These are phyloP conservation scores for Pythium aquatile DNA, from an alignment of 352 stramenopile genomes.

Conservation along the genomic window DNA sequence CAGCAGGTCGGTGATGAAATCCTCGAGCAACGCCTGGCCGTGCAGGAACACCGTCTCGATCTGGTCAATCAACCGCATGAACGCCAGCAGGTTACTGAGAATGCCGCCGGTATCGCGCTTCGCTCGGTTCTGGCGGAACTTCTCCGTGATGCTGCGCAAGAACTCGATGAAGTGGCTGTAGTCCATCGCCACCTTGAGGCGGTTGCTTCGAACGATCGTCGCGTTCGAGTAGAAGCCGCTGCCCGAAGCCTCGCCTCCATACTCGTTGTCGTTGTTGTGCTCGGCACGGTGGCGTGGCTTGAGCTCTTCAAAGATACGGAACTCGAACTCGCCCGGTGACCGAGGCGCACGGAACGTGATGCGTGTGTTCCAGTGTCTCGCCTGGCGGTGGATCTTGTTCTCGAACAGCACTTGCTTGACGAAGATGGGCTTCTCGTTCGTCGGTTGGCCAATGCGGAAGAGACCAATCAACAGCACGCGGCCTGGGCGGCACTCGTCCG, in stretches of 20 bases:
- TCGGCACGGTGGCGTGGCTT: constrained; percentile 33
- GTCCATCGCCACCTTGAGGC: constrained; percentile 70
- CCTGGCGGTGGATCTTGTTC: constrained; percentile 67
- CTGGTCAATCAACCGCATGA: constrained; percentile 70
- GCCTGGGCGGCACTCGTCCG: constrained; percentile 53
- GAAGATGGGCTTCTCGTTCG: constrained; percentile 83
- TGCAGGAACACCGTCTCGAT: constrained; percentile 77
- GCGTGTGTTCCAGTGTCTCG: constrained; percentile 63
- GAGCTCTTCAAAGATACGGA: constrained; percentile 78
- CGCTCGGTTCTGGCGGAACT: constrained; percentile 50
- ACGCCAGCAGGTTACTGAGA: constrained; percentile 56
- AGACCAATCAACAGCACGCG: constrained; percentile 74
- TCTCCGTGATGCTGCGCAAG: constrained; percentile 57
- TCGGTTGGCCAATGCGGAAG: constrained; percentile 68
- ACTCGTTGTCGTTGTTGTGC: constrained; percentile 31
- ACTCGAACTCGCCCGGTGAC: constrained; percentile 82
- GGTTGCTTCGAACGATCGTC: constrained; percentile 70
- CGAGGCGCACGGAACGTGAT: constrained; percentile 79
- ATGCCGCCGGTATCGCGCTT: constrained; percentile 61
- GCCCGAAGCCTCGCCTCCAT: constrained; percentile 18
- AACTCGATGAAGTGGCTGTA: constrained; percentile 82
- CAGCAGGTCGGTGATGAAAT: constrained; percentile 56
- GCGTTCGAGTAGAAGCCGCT: constrained; percentile 57
- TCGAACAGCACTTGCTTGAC: constrained; percentile 83
- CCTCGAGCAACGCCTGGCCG: constrained; percentile 55